Conservation (phyloP, 1,284 basidiomycete genomes). For the Ceratobasidium sp. region DNA sequence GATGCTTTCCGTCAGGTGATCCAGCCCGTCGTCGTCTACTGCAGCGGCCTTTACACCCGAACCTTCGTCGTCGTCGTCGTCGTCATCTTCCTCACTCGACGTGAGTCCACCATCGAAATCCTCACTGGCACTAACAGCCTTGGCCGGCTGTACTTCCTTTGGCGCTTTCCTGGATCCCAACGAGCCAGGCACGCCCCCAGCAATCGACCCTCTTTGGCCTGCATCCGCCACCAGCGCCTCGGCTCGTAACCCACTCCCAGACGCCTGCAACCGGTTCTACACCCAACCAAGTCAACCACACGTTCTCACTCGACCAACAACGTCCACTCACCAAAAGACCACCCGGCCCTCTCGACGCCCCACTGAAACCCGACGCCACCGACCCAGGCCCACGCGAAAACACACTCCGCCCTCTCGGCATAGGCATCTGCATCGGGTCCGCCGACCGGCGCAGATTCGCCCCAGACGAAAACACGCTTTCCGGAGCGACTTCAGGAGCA, state of each 20-base stretch:
- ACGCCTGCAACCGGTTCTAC: neutral
- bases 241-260: too few species aligned
- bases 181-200: neutral
- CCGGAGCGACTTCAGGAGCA: conserved; percentile 19
- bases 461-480: conserved; percentile 16
- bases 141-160: neutral
- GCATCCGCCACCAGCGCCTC: too few species aligned
- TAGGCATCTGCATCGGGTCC: conserved; percentile 9
- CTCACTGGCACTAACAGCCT: neutral
- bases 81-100: conserved; percentile 27
- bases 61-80: conserved; percentile 9
- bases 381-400: conserved; percentile 27
- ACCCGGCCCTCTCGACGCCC: neutral
- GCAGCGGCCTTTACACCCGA: conserved; percentile 19
- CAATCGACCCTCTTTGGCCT: neutral
- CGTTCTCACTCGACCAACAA: neutral
- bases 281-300: neutral
- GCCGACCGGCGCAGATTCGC: conserved; percentile 3
- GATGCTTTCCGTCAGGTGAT: conserved; percentile 36
- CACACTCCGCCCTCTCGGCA: neutral
- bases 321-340: conserved; percentile 9
- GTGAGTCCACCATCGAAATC: conserved; percentile 29
- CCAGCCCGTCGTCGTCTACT: conserved; percentile 34
- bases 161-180: neutral
- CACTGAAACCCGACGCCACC: conserved; percentile 6